Evolutionary conservation across 2,329 filamentous ascomycete genomes (phyloP), one percentile per base, ranked within the genome.

Genomic region (Colletotrichum acutatum): DNA sequence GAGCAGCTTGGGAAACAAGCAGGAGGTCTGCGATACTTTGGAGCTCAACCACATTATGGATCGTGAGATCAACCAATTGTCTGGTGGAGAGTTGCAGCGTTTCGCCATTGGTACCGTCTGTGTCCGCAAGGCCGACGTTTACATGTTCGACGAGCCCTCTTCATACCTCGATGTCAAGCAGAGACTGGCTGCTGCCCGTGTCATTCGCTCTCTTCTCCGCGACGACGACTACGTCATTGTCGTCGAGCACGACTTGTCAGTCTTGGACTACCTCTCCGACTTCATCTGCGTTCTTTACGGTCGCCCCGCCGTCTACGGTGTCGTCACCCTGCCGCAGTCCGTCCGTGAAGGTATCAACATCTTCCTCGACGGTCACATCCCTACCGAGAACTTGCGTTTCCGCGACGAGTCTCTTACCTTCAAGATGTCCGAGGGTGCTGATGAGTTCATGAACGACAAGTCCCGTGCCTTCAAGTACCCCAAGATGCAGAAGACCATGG

Each of bases 91-190:
- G 85, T 90, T 99, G 80, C 97, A 99, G 85, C 93, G 97, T 84
- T 99, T 99, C 79, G 97, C 97, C 78, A 98, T 99, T 78, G 97
- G 94, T 79, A 94, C 96, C 64, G 95, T 98, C 75, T 98, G 95
- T 80, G 95, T 98, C 26, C 96, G 98, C 83, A 92, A 97, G 80
- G 96, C 96, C 77, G 97, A 99, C 83, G 95, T 97, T 12, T 99
- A 99, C 89, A 98, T 99, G 97, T 99, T 99, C 80, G 97, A 99
- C 84, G 97, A 99, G 87, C 97, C 97, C 22, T 98, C 96, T 53
- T 99, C 97, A 49, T 99, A 98, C 84, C 90, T 99, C 71, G 97
- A 99, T 93, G 97, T 99, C 82, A 98, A 98, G 90, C 97, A 99
- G 86, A 94, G 97, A 92, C 88, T 99, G 77, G 94, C 93, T 77